phyloP scores from a whole-genome alignment of 2,329 filamentous ascomycete species.

The Dothiorella sarmentorum region DNA sequence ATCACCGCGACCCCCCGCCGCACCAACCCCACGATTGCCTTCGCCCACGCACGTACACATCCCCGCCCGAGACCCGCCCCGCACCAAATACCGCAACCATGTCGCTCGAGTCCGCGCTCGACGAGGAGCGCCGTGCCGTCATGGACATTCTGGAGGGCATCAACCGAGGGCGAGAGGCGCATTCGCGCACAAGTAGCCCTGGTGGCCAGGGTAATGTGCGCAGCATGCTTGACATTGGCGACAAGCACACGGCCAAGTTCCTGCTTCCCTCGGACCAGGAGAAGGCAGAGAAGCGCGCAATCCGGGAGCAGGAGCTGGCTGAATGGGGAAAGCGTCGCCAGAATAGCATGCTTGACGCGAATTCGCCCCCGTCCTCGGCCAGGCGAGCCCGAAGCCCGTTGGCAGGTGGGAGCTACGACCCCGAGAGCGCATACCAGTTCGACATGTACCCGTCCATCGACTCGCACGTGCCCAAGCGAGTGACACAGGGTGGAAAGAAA shows the following conservation, averaged over 20 bases:
- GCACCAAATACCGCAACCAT: slow-evolving; percentile 43
- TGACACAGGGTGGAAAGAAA: slow-evolving; percentile 41
- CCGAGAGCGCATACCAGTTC: slow-evolving; percentile 43
- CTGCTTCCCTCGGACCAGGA: slow-evolving; percentile 17
- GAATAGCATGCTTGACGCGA: slow-evolving; percentile 40
- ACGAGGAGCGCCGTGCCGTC: slow-evolving; percentile 73
- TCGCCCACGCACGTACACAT: neutral
- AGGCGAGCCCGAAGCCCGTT: slow-evolving; percentile 31
- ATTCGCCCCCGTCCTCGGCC: slow-evolving; percentile 33
- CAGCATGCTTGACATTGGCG: slow-evolving; percentile 53
- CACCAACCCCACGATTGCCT: neutral
- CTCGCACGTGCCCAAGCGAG: slow-evolving; percentile 41
- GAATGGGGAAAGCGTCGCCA: slow-evolving; percentile 21
- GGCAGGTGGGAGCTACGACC: slow-evolving; percentile 27
- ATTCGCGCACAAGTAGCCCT: slow-evolving; percentile 54
- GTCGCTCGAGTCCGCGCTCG: slow-evolving; percentile 73
- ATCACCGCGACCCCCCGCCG: neutral
- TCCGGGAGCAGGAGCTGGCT: slow-evolving; percentile 18
- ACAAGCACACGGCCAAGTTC: slow-evolving; percentile 19
- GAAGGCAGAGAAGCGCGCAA: slow-evolving; percentile 13
- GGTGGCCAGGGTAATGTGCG: slow-evolving; percentile 59
- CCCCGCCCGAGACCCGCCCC: neutral
- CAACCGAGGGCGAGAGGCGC: slow-evolving; percentile 14
- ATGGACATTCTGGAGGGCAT: slow-evolving; percentile 62
- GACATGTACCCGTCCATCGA: slow-evolving; percentile 46